Evolutionary conservation across 371 early-diverging fungal genomes (phyloP), one percentile per base, ranked within the genome.

Genomic region (Batkoa obscura): DNA sequence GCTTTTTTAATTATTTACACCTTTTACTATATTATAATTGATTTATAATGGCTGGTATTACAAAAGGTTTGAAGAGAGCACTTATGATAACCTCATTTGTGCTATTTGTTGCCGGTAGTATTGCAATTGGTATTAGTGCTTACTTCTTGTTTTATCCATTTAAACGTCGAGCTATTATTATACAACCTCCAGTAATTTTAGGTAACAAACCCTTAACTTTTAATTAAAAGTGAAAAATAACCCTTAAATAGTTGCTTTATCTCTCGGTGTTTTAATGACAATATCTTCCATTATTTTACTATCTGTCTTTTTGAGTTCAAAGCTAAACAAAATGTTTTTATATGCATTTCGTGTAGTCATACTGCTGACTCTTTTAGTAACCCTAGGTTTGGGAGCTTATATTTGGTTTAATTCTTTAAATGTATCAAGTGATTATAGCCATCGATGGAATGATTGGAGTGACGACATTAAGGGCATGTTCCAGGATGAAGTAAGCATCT

Each of bases 371-470:
- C 39, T 49, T 9, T 4, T 57, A 2, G 30, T 35, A 9, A 49
- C 47, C 9, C 38, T 57, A 2, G 9, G 13, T 13, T 39, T 57
- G 32, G 57, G 57, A n/a, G 57, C 57, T 8, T 47, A 48, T 15
- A 39, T 49, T 36, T 57, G 57, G 57, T 57, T 57, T 33, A 35
- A 49, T 23, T 49, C 57, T 9, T 33, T 57, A 37, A 50, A 49
- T 23, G 32, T 57, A 5, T 37, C 31, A n/a, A 17, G 39, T 37
- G 33, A 33, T 17, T 57, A 39, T 32, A 37, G 15, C 30, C 4
- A 4, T 15, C 3, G 49, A 30, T 57, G 57, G 57, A 9, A 49
- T 31, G 15, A 23, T 10, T 57, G 57, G 57, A 23, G 35, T 38
- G 41, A 37, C 13, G 36, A 30, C 3, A 6, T 36, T 13, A 9